phyloP scores from a whole-genome alignment of 148 eudicot genomes.

The Diospyros kaki region DNA sequence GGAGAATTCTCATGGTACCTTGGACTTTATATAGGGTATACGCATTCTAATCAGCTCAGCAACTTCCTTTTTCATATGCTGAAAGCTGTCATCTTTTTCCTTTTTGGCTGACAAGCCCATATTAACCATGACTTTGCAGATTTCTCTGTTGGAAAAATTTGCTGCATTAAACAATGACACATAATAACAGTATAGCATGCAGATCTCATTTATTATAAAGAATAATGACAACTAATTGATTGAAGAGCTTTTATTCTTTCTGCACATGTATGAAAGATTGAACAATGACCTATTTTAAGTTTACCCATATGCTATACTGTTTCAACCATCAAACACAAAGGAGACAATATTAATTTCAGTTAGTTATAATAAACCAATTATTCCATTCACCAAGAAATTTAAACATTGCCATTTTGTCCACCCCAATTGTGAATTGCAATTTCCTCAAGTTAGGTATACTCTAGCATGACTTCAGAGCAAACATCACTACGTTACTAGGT shows the following conservation, averaged over 20 bases:
- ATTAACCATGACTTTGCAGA: constrained; percentile 52
- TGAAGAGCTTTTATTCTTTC: too few species aligned
- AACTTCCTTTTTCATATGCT: constrained; percentile 61
- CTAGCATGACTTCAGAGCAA: neutral
- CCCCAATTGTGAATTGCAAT: neutral
- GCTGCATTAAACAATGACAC: neutral
- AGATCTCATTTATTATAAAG: neutral
- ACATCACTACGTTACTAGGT: neutral
- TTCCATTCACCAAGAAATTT: neutral
- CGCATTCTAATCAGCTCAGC: constrained; percentile 61
- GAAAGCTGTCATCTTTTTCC: constrained; percentile 69
- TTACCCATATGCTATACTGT: too few species aligned
- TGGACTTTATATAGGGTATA: constrained; percentile 41
- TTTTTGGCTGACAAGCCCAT: constrained; percentile 62
- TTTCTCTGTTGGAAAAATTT: constrained; percentile 48
- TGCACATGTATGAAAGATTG: too few species aligned
- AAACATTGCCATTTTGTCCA: neutral
- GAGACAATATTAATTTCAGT: neutral
- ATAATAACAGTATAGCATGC: neutral
- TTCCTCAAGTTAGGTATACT: neutral
- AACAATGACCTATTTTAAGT: too few species aligned
- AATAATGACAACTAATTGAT: neutral
- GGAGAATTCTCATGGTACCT: constrained; percentile 30
- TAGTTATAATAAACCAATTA: neutral
- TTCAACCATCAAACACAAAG: too few species aligned